phyloP scores from a whole-genome alignment of 1,284 basidiomycete species.

The Taiwanofungus camphoratus region DNA sequence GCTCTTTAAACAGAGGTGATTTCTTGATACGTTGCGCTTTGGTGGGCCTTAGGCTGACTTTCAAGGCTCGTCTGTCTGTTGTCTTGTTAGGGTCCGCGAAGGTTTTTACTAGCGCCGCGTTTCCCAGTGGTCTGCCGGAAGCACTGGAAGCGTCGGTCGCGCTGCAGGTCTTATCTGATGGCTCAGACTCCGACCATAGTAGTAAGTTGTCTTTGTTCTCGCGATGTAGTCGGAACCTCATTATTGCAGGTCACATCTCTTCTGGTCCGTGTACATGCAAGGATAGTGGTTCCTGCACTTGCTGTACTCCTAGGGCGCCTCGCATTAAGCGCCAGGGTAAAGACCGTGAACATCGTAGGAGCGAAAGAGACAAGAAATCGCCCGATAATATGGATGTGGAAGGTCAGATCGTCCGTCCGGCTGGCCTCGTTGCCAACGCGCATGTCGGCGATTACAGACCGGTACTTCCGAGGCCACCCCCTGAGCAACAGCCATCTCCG shows the following conservation, averaged over 20 bases:
- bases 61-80: slow-evolving; percentile 34
- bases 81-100: slow-evolving; percentile 42
- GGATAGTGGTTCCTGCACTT: slow-evolving; percentile 38
- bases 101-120: slow-evolving; percentile 60
- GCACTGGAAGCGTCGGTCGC: slow-evolving; percentile 59
- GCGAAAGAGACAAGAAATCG: slow-evolving; percentile 6
- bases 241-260: slow-evolving; percentile 26
- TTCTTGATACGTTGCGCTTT: slow-evolving; percentile 14
- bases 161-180: slow-evolving; percentile 35
- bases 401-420: slow-evolving; percentile 19
- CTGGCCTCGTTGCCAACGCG: slow-evolving; percentile 23
- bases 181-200: slow-evolving; percentile 45
- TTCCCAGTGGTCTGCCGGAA: slow-evolving; percentile 64
- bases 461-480: slow-evolving; percentile 29
- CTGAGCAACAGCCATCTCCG: slow-evolving; percentile 30
- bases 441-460: slow-evolving; percentile 25
- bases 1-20: slow-evolving; percentile 46
- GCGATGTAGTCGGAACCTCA: neutral
- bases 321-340: slow-evolving; percentile 13
- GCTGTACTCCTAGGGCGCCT: slow-evolving; percentile 40
- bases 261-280: slow-evolving; percentile 33
- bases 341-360: slow-evolving; percentile 9
- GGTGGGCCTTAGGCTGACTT: slow-evolving; percentile 32
- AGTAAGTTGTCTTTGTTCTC: slow-evolving; percentile 27
- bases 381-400: neutral